Conservation (phyloP, 2,329 filamentous ascomycete species). For the Aspergillus fijiensis region DNA sequence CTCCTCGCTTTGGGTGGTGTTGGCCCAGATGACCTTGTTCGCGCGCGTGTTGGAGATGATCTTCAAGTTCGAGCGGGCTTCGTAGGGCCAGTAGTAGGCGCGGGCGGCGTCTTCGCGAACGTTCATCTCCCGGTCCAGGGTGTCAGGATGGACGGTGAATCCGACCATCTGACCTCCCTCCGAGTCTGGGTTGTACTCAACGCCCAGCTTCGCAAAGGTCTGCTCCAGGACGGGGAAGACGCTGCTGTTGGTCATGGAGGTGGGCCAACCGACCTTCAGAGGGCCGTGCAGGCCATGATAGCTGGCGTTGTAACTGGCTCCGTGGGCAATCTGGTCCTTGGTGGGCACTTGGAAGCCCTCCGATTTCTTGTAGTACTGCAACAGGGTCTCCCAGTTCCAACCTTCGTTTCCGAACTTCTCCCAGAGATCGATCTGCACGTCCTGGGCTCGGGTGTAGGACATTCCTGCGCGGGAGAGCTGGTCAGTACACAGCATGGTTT, state of each 20-base stretch:
- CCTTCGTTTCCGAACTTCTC: conserved; percentile 32
- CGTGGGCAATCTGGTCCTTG: conserved; percentile 20
- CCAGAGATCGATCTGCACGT: conserved; percentile 42
- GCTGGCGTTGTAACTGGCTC: conserved; percentile 29
- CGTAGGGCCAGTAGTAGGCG: conserved; percentile 50
- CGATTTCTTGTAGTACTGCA: conserved; percentile 34
- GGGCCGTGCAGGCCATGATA: conserved; percentile 33
- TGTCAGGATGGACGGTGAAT: conserved; percentile 45
- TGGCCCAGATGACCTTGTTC: conserved; percentile 42
- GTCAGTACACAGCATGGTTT: too few relatives aligned
- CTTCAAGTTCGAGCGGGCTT: conserved; percentile 45
- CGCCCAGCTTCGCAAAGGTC: conserved; percentile 39
- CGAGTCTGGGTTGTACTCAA: conserved; percentile 44
- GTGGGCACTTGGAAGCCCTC: conserved; percentile 30
- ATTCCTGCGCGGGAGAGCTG: conserved; percentile 28
- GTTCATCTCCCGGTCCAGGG: conserved; percentile 38
- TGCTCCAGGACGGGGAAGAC: conserved; percentile 36
- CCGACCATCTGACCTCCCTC: conserved; percentile 49
- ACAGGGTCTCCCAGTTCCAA: conserved; percentile 34
- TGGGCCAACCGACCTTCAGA: conserved; percentile 31
- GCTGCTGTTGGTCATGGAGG: conserved; percentile 23
- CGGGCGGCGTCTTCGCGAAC: conserved; percentile 50
- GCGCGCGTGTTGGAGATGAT: conserved; percentile 46
- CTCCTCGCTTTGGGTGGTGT: conserved; percentile 15
- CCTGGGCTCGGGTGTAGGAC: conserved; percentile 40